phyloP scores from a whole-genome alignment of 2,329 filamentous ascomycete species.

The Phoma sp. region DNA sequence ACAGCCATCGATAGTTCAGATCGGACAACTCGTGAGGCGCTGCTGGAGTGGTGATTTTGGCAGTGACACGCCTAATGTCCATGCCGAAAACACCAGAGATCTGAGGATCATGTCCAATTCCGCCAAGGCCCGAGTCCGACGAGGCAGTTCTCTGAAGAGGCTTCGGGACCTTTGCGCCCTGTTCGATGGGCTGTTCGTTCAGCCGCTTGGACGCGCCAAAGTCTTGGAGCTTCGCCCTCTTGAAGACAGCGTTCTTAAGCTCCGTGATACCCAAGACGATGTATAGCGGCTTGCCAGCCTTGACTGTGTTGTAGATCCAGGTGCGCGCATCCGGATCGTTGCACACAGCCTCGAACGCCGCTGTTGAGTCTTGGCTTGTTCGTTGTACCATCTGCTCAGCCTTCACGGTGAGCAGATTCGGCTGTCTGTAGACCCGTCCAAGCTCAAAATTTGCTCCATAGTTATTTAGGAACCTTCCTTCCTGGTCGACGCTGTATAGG shows the following conservation, averaged over 20 bases:
- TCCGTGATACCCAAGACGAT: slow-evolving; percentile 46
- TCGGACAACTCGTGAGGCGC: slow-evolving; percentile 43
- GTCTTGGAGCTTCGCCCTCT: slow-evolving; percentile 44
- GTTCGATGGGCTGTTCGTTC: slow-evolving; percentile 41
- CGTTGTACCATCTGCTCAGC: slow-evolving; percentile 49
- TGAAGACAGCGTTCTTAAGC: slow-evolving; percentile 47
- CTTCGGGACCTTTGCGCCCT: slow-evolving; percentile 41
- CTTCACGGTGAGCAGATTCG: slow-evolving; percentile 44
- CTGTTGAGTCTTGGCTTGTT: slow-evolving; percentile 32
- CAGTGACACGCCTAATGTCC: slow-evolving; percentile 40
- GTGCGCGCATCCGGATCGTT: slow-evolving; percentile 40
- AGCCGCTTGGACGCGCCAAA: slow-evolving; percentile 44
- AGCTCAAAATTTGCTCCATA: slow-evolving; percentile 49
- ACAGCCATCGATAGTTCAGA: slow-evolving; percentile 44
- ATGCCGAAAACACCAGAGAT: slow-evolving; percentile 48
- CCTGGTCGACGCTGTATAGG: slow-evolving; percentile 44
- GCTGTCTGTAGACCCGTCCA: slow-evolving; percentile 45
- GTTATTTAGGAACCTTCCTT: slow-evolving; percentile 47
- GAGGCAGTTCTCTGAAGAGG: slow-evolving; percentile 28
- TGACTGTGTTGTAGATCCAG: slow-evolving; percentile 40
- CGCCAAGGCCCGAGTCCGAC: slow-evolving; percentile 34
- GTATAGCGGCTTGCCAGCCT: slow-evolving; percentile 40
- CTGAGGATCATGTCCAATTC: slow-evolving; percentile 36
- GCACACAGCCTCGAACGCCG: slow-evolving; percentile 42
- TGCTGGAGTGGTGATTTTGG: slow-evolving; percentile 40